Percentiles rank a stretch among this genome's conserved stretches.
Evolutionary conservation across 75 land plant genomes (phyloP).

Genomic region (Larix kaempferi): DNA sequence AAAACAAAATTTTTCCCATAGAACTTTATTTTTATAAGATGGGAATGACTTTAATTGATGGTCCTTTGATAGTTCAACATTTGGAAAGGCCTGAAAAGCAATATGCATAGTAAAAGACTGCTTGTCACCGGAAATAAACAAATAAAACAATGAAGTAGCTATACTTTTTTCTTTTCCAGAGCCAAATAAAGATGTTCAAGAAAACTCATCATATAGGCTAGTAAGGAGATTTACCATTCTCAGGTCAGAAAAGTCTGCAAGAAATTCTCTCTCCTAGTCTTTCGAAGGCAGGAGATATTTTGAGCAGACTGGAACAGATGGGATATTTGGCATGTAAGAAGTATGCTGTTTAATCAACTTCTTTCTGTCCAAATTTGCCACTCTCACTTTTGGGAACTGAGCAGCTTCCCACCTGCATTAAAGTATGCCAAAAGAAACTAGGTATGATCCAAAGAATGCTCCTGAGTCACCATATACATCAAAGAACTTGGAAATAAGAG

Average conservation of each 20-base stretch:
- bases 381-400: slow-evolving; percentile 78
- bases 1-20: slow-evolving; percentile 37
- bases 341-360: slow-evolving; percentile 63
- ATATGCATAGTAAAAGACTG: background rate
- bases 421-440: background rate
- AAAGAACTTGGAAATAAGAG: background rate
- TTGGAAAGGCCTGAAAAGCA: slow-evolving; percentile 13
- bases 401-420: slow-evolving; percentile 86
- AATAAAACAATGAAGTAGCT: background rate
- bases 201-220: background rate
- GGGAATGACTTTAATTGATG: slow-evolving; percentile 18
- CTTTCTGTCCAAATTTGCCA: slow-evolving; percentile 49
- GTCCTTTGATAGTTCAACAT: background rate
- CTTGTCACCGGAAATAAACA: background rate
- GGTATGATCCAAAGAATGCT: background rate
- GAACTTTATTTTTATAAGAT: slow-evolving; percentile 23
- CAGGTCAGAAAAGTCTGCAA: slow-evolving; percentile 72
- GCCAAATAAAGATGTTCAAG: background rate
- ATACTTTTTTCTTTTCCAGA: background rate
- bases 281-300: slow-evolving; percentile 66
- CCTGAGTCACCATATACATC: background rate
- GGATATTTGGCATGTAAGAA: slow-evolving; percentile 84
- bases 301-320: slow-evolving; percentile 63
- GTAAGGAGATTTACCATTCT: slow-evolving; percentile 47
- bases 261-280: slow-evolving; percentile 75